Percentiles rank a stretch among this genome's conserved stretches.
Evolutionary conservation across 225 moss, liverwort and hornwort species (phyloP).

Genomic region (Neckera pumila): DNA sequence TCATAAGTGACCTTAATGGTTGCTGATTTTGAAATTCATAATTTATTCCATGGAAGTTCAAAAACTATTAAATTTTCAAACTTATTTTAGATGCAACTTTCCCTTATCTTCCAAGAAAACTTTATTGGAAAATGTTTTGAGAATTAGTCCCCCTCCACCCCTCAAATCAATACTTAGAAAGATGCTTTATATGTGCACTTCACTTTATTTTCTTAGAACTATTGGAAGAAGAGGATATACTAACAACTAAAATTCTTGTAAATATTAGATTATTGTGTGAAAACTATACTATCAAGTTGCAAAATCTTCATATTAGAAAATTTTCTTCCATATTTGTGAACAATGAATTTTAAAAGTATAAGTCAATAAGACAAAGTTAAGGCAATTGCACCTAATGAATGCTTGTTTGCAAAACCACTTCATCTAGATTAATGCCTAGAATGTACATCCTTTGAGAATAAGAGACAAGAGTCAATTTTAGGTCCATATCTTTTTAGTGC

Average conservation of each 20-base stretch:
- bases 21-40: neutral
- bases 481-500: rapidly evolving
- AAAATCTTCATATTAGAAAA: neutral
- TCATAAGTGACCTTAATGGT: neutral
- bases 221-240: rapidly evolving
- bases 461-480: rapidly evolving
- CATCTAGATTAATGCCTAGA: neutral
- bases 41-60: neutral
- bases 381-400: neutral
- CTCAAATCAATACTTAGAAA: neutral
- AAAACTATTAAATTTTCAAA: neutral
- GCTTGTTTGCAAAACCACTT: rapidly evolving
- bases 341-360: rapidly evolving
- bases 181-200: rapidly evolving
- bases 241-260: neutral
- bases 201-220: rapidly evolving
- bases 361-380: neutral
- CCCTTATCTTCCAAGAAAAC: rapidly evolving
- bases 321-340: neutral
- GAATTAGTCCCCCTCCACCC: rapidly evolving
- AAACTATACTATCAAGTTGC: neutral
- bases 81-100: neutral
- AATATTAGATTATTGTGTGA: neutral
- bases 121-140: neutral
- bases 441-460: neutral